These are phyloP conservation scores for Geotrichum reessii DNA, from an alignment of 1,139 yeast species.

Conservation along the genomic window DNA sequence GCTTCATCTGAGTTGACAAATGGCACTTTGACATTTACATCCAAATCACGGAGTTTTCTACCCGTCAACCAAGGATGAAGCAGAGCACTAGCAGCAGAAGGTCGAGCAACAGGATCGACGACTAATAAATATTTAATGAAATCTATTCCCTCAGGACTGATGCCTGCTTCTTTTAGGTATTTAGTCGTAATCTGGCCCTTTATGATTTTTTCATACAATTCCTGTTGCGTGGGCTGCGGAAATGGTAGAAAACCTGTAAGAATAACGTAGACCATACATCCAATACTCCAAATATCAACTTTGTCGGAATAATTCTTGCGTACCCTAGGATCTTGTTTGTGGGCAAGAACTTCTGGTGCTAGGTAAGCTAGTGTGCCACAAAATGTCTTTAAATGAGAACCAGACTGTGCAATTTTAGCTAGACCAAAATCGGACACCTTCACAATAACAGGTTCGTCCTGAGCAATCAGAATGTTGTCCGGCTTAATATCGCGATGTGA, in stretches of 20 bases:
- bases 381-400: conserved; percentile 77
- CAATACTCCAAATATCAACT: conserved; percentile 95
- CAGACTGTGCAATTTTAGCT: conserved; percentile 73
- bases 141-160: conserved; percentile 59
- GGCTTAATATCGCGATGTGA: conserved; percentile 87
- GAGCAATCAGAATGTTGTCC: conserved; percentile 84
- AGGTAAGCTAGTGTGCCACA: conserved; percentile 88
- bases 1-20: neutral
- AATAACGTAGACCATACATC: conserved; percentile 84
- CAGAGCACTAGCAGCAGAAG: conserved; percentile 68
- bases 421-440: conserved; percentile 92
- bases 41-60: neutral
- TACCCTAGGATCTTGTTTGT: conserved; percentile 17
- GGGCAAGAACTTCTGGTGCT: conserved; percentile 85
- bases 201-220: conserved; percentile 67
- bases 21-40: conserved; percentile 3
- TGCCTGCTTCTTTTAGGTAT: conserved; percentile 62
- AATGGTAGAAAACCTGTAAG: conserved; percentile 90
- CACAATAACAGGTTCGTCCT: conserved; percentile 82
- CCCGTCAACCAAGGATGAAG: conserved; percentile 56
- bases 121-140: conserved; percentile 64
- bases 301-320: conserved; percentile 57
- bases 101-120: conserved; percentile 65
- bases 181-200: conserved; percentile 75
- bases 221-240: conserved; percentile 86